Evolutionary conservation across 2,329 filamentous ascomycete genomes (phyloP).

Genomic region (Clonostachys sp.): DNA sequence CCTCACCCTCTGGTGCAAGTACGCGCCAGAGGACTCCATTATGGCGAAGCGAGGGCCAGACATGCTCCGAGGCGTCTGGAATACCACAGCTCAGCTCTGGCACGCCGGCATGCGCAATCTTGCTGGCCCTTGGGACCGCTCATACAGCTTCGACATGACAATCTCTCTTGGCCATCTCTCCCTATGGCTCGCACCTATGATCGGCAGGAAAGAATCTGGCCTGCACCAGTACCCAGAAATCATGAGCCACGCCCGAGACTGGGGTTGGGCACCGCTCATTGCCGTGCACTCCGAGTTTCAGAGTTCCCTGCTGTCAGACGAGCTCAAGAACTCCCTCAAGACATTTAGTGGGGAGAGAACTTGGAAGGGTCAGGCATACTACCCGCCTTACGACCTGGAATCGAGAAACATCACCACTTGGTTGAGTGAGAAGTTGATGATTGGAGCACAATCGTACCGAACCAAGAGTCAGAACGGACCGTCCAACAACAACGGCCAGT

Average conservation of each 20-base stretch:
- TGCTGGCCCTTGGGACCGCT: conserved; percentile 60
- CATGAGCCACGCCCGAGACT: conserved; percentile 57
- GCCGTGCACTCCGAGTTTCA: conserved; percentile 48
- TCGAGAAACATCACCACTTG: conserved; percentile 56
- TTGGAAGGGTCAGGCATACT: conserved; percentile 47
- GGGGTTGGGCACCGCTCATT: conserved; percentile 51
- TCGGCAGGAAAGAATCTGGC: conserved; percentile 39
- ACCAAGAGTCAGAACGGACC: not conserved
- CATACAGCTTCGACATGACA: conserved; percentile 62
- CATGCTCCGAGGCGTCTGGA: conserved; percentile 51
- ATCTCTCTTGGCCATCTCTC: conserved; percentile 54
- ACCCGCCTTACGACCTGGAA: conserved; percentile 52
- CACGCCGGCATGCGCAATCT: conserved; percentile 56
- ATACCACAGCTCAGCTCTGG: conserved; percentile 45
- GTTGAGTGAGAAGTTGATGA: conserved; percentile 50
- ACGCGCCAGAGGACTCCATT: conserved; percentile 45
- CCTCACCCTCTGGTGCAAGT: conserved; percentile 55
- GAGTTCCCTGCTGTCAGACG: conserved; percentile 35
- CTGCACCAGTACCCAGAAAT: conserved; percentile 31
- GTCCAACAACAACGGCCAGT: not conserved
- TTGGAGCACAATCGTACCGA: conserved; percentile 47
- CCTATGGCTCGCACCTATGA: conserved; percentile 52
- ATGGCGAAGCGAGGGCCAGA: conserved; percentile 45
- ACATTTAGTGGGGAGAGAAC: conserved; percentile 48
- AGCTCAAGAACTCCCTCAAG: conserved; percentile 30